Evolutionary conservation across 371 early-diverging fungal genomes (phyloP).

Genomic region (Mucor piriformis): DNA sequence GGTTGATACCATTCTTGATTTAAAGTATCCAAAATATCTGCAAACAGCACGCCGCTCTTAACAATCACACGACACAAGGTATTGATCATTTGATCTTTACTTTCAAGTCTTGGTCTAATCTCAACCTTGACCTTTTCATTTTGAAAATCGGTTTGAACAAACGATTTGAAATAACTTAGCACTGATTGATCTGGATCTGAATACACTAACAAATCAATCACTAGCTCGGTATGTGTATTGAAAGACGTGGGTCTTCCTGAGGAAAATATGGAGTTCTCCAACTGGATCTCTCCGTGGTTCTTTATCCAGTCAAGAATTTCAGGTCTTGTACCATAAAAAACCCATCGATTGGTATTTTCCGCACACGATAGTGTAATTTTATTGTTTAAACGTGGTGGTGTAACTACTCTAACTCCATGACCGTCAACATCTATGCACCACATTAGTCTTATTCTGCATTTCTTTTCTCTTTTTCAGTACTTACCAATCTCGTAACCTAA

Average conservation of each 20-base stretch:
- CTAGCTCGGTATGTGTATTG: slow-evolving; percentile 40
- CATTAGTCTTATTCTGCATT: not conserved
- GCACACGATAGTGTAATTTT: slow-evolving; percentile 42
- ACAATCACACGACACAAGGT: slow-evolving; percentile 37
- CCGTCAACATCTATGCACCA: slow-evolving; percentile 7
- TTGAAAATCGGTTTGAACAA: slow-evolving; percentile 41
- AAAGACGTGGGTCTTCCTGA: slow-evolving; percentile 20
- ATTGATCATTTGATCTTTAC: slow-evolving; percentile 39
- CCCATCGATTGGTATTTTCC: slow-evolving; percentile 42
- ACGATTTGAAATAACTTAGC: slow-evolving; percentile 35
- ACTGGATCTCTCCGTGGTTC: slow-evolving; percentile 26
- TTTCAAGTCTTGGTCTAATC: slow-evolving; percentile 43
- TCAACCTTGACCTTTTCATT: slow-evolving; percentile 45
- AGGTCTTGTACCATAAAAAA: slow-evolving; percentile 49
- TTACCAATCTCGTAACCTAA: slow-evolving; percentile 47
- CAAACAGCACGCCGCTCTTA: slow-evolving; percentile 32
- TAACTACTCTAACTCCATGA: slow-evolving; percentile 33
- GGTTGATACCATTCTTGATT: slow-evolving; percentile 45
- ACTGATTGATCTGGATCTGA: slow-evolving; percentile 42
- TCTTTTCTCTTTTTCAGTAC: not conserved
- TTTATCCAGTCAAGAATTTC: slow-evolving; percentile 49
- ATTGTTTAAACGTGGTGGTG: slow-evolving; percentile 40
- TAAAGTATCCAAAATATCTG: slow-evolving; percentile 39
- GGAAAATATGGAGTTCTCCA: slow-evolving; percentile 38
- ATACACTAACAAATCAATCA: slow-evolving; percentile 41